Evolutionary conservation across 2,329 filamentous ascomycete genomes (phyloP), one percentile per base, ranked within the genome.

Genomic region (Epicoccum nigrum): DNA sequence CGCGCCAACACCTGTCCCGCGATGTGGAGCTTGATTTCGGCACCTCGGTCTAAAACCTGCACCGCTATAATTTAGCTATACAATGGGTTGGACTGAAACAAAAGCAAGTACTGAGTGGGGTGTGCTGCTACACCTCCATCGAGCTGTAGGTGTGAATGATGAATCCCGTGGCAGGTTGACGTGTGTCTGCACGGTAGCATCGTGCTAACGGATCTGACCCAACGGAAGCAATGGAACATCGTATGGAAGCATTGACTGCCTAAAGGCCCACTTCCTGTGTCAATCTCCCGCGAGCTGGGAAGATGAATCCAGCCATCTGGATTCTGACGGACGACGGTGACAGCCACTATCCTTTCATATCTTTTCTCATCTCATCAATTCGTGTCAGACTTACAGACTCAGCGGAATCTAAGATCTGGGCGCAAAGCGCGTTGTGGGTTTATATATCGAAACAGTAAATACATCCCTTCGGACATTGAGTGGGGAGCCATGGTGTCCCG

Each of bases 401-500:
- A 52, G 39, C 25, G 42, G 13, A 2, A 17, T 19, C 25, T 13
- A 43, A 33, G 7, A 28, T 25, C n/a, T 43, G 28, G 44, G 43
- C 39, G 43, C 33, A 39, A 47, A 52, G 39, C 38, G 49, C 43
- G 38, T 19, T n/a, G 30, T 17, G 17, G 27, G 20, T 27, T 23
- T 15, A 33, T 39, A 13, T 19, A 39, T 35, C 28, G 21, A 52
- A 44, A 15, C 28, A 21, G 43, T 30, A 13, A 20, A 38, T 31
- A 32, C 21, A 31, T 28, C 21, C 32, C 44, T 47, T 47, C 49
- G 49, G 49, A 47, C 21, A 47, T 47, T 32, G 28, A 39, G 49
- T 43, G 49, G 49, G 49, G 49, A 52, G 49, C 49, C 49, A 52
- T 30, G 9, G 27, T 47, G 33, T 45, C 28, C 38, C 38, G 32